Evolutionary conservation across 192 early-diverging fungal species (phyloP).

Genomic region (Podila clonocystis): DNA sequence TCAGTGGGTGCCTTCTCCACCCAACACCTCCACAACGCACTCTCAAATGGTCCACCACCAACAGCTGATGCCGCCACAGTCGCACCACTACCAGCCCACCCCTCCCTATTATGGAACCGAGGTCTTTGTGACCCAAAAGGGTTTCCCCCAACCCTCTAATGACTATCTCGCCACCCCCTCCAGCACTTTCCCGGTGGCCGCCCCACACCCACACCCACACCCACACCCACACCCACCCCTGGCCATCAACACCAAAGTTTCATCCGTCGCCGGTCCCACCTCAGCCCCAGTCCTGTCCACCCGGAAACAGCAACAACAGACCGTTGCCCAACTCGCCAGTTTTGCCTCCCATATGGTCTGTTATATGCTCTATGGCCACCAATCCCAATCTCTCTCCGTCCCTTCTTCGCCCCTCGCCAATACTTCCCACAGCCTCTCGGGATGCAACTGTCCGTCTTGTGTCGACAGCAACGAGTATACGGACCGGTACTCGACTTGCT

Average conservation of each 20-base stretch:
- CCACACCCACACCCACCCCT: background rate
- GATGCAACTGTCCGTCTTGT: background rate
- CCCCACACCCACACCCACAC: background rate
- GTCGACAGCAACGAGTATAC: slow-evolving; percentile 5
- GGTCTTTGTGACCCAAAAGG: background rate
- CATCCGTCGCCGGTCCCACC: background rate
- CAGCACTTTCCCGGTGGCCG: background rate
- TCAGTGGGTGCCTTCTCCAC: too few species aligned
- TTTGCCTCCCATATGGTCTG: slow-evolving; percentile 69
- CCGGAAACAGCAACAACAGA: slow-evolving; percentile 19
- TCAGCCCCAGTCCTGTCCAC: background rate
- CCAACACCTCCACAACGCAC: background rate
- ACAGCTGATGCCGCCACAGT: background rate
- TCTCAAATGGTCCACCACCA: background rate
- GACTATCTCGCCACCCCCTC: background rate
- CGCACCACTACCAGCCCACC: slow-evolving; percentile 2
- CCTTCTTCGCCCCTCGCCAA: slow-evolving; percentile 24
- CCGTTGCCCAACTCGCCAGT: slow-evolving; percentile 58
- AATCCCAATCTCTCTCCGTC: slow-evolving; percentile 33
- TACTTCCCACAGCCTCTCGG: too few species aligned
- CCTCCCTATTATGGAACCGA: background rate
- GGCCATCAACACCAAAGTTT: background rate
- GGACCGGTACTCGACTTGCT: slow-evolving; percentile 1
- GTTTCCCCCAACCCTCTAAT: background rate
- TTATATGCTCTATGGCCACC: slow-evolving; percentile 60